Percentiles rank a stretch among this genome's conserved stretches.
phyloP scores from a whole-genome alignment of 306 rosid genomes.

The Malus asiatica region DNA sequence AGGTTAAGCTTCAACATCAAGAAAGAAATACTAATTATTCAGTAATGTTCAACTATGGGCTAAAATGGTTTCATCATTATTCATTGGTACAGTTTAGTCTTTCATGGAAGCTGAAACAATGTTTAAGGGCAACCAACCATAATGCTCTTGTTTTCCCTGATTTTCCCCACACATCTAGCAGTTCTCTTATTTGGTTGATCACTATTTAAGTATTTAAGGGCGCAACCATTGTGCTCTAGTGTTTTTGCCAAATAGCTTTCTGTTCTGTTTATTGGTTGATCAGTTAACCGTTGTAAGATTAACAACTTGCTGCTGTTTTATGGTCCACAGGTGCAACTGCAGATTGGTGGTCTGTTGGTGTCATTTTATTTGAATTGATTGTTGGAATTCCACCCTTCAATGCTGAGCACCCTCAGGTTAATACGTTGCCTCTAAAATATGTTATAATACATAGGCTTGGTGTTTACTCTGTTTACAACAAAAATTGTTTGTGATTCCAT shows the following conservation, averaged over 20 bases:
- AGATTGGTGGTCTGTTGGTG: constrained; percentile 99
- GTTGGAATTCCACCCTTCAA: constrained; percentile 99
- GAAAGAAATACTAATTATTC: constrained; percentile 1
- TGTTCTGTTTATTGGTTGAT: not conserved
- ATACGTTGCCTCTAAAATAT: constrained; percentile 6
- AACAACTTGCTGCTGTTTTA: not conserved
- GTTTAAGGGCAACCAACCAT: not conserved
- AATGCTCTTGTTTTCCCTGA: not conserved
- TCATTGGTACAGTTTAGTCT: not conserved
- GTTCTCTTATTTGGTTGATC: constrained; percentile 5
- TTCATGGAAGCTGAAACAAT: not conserved
- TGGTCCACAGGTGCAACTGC: constrained; percentile 71
- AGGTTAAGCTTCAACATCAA: constrained; percentile 15
- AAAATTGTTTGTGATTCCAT: constrained; percentile 4
- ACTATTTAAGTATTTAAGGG: not conserved
- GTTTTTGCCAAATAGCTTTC: not conserved
- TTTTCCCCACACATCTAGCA: not conserved
- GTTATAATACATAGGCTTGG: not conserved
- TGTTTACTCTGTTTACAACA: not conserved
- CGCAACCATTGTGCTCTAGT: not conserved
- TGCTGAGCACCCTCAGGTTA: constrained; percentile 98
- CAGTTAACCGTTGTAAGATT: not conserved
- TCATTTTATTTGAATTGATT: constrained; percentile 90
- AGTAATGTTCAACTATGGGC: not conserved
- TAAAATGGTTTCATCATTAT: not conserved